phyloP scores from a whole-genome alignment of 2,329 filamentous ascomycete species.

The Aspergillus ustus region DNA sequence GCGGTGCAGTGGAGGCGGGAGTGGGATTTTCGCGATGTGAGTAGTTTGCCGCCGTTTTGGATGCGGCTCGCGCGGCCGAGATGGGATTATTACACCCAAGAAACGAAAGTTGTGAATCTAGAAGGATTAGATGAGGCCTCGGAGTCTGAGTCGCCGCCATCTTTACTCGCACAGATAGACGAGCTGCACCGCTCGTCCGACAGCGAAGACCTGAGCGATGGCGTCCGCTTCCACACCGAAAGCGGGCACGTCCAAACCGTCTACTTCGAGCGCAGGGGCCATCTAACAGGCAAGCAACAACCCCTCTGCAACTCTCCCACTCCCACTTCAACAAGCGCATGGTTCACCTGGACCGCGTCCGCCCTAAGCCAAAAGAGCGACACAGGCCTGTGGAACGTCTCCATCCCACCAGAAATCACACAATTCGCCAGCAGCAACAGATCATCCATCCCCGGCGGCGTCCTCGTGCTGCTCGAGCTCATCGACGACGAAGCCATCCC shows the following conservation, averaged over 20 bases:
- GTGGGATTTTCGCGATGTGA: slow-evolving; percentile 3
- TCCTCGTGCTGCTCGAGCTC: background rate
- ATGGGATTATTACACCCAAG: background rate
- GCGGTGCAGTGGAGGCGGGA: background rate
- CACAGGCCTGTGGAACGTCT: slow-evolving; percentile 6
- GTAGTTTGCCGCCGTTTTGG: slow-evolving; percentile 8
- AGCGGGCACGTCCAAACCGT: background rate
- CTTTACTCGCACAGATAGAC: background rate
- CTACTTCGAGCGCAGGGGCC: background rate
- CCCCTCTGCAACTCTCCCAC: background rate
- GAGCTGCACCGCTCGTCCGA: background rate
- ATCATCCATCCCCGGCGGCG: background rate
- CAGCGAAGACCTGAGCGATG: background rate
- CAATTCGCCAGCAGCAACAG: background rate
- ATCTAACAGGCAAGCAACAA: background rate
- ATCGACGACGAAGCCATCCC: background rate
- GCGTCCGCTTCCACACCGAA: background rate
- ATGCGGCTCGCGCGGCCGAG: background rate
- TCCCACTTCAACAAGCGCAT: background rate
- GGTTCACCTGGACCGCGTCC: background rate
- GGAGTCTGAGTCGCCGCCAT: no score
- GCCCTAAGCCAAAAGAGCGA: slow-evolving; percentile 6
- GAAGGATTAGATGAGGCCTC: background rate
- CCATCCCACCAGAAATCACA: background rate
- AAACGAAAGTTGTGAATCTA: background rate